These are phyloP conservation scores for Beauveria sp. DNA, from an alignment of 2,329 filamentous ascomycete genomes.

Conservation along the genomic window DNA sequence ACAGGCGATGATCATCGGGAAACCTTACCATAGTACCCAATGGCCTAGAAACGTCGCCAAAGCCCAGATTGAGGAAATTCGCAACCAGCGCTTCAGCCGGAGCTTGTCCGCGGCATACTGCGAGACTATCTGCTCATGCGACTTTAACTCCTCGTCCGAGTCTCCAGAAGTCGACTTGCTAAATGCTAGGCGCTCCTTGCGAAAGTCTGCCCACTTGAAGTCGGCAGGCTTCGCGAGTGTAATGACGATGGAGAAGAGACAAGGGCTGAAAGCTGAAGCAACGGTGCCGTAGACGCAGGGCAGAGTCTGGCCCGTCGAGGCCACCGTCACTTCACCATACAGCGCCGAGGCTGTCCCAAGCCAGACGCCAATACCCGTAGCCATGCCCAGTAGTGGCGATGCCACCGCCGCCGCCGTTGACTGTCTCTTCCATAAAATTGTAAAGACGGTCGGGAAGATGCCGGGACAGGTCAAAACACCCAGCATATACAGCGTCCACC, in stretches of 20 bases:
- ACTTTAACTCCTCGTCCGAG: slow-evolving; percentile 15
- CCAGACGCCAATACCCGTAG: slow-evolving; percentile 45
- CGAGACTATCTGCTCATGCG: slow-evolving; percentile 18
- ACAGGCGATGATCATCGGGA: neutral
- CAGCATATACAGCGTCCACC: slow-evolving; percentile 48
- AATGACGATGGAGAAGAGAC: slow-evolving; percentile 37
- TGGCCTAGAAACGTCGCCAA: slow-evolving; percentile 43
- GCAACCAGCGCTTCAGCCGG: slow-evolving; percentile 37
- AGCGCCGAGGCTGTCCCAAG: slow-evolving; percentile 38
- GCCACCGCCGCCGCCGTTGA: slow-evolving; percentile 40
- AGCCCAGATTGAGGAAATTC: slow-evolving; percentile 37
- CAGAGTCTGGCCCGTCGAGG: slow-evolving; percentile 38
- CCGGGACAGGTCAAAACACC: slow-evolving; percentile 45
- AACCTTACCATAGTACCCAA: slow-evolving; percentile 41
- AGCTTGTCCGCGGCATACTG: slow-evolving; percentile 24
- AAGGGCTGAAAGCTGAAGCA: slow-evolving; percentile 35
- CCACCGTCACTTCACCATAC: slow-evolving; percentile 39
- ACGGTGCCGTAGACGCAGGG: slow-evolving; percentile 47
- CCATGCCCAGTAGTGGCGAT: slow-evolving; percentile 41
- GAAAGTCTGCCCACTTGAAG: slow-evolving; percentile 31
- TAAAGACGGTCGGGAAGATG: slow-evolving; percentile 45
- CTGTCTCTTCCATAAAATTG: slow-evolving; percentile 44
- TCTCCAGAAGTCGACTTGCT: slow-evolving; percentile 12
- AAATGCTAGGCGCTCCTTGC: slow-evolving; percentile 33
- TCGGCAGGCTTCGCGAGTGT: slow-evolving; percentile 36